phyloP scores from a whole-genome alignment of 352 stramenopile genomes.

The Aphanomyces stellatus region DNA sequence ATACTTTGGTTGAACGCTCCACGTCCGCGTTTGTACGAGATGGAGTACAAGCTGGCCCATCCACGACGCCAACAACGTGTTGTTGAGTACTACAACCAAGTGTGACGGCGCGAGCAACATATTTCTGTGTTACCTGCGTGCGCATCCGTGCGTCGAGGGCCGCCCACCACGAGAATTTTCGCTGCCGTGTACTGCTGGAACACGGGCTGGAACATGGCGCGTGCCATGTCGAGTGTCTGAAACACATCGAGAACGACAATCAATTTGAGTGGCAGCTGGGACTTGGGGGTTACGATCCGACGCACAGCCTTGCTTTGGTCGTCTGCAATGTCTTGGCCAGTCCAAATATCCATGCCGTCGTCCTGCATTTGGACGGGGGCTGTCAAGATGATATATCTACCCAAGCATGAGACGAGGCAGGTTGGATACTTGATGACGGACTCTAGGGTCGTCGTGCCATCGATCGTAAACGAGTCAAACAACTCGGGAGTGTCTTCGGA shows the following conservation, averaged over 20 bases:
- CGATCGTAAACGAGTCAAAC: too few relatives aligned
- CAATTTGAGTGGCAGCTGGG: constrained; percentile 26
- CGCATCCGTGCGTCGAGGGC: not conserved
- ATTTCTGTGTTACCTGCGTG: not conserved
- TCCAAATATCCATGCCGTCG: not conserved
- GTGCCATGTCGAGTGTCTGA: constrained; percentile 48
- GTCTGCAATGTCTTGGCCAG: constrained; percentile 13
- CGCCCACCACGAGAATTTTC: constrained; percentile 6
- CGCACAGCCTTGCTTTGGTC: constrained; percentile 10
- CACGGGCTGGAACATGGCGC: constrained; percentile 40
- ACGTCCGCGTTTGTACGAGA: constrained; percentile 45
- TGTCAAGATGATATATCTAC: constrained; percentile 20
- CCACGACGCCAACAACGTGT: constrained; percentile 31
- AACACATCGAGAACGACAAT: constrained; percentile 63
- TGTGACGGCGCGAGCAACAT: too few relatives aligned
- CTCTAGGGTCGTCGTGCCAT: too few relatives aligned
- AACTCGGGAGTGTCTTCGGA: too few relatives aligned
- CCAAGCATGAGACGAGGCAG: too few relatives aligned
- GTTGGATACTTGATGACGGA: too few relatives aligned
- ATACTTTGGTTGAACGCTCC: constrained; percentile 66
- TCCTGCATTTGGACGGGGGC: not conserved
- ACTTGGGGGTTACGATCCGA: not conserved
- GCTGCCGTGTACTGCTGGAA: constrained; percentile 29
- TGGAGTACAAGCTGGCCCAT: constrained; percentile 46
- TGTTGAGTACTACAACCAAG: constrained; percentile 33